Evolutionary conservation across 1,284 basidiomycete species (phyloP), one percentile per base, ranked within the genome.

Genomic region (Ceratorhiza oryzae-sativae): DNA sequence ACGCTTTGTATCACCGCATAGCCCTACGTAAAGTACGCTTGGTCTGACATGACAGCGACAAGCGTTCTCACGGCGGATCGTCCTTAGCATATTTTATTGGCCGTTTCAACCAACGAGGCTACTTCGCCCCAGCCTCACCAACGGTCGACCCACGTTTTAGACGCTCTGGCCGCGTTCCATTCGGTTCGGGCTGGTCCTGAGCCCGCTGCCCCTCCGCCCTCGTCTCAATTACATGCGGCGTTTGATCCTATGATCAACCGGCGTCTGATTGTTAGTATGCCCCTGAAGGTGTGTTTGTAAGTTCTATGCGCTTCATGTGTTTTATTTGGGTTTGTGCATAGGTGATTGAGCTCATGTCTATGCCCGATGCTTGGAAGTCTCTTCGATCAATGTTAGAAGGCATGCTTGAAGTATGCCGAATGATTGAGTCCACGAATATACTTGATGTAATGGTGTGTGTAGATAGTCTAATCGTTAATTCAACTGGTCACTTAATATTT

Each of bases 221-320:
- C 81, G 20, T 89, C 90, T 0, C 81, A 84, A 0, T 88, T 87
- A 0, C 79, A 78, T 30, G 80, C 84, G 0, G 86, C 87, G 0
- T 91, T 95, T 72, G 92, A 92, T 77, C 86, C 90, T 3, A 83
- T 86, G 48, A 87, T 93, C 59, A 85, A 86, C 1, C 87, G 92
- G 5, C 84, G 86, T 58, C 82, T 95, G 0, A 88, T 89, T 30
- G 90, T 89, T 45, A 88, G 86, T 73, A 88, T 93, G 78, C 94
- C 94, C 0, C 86, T 92, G 89, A 84, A 90, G 86, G 90, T 88
- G 76, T 71, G 78, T 72, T 39, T 42, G 23, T 49, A 32, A 18
- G 20, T 4, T 23, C 30, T 48, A 27, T 25, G 6, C 27, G 10
- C 20, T 2, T 12, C 20, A 25, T 8, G 18, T 23, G 23, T n/a